Percentiles rank a stretch among this genome's conserved stretches.
These are phyloP conservation scores for Plasmopara viticola DNA, from an alignment of 352 stramenopile genomes.

Conservation along the genomic window DNA sequence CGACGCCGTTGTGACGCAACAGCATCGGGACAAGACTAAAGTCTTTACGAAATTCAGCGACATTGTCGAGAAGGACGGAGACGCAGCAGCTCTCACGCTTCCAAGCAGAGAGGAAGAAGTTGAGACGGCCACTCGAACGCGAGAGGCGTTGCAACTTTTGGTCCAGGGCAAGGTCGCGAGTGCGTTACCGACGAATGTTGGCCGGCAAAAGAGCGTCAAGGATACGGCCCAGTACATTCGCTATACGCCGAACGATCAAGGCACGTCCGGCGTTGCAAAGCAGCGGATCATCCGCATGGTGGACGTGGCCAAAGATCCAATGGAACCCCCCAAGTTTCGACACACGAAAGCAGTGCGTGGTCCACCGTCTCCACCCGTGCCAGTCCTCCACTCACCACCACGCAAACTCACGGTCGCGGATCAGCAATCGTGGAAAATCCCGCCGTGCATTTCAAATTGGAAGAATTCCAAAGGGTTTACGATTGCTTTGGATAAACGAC, in stretches of 20 bases:
- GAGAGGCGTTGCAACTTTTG: conserved; percentile 85
- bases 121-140: conserved; percentile 61
- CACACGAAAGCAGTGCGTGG: conserved; percentile 95
- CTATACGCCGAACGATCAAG: conserved; percentile 81
- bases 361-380: conserved; percentile 87
- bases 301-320: conserved; percentile 96
- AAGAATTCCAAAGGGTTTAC: conserved; percentile 99
- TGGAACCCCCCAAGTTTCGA: conserved; percentile 99
- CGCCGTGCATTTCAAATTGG: conserved; percentile 99
- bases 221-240: conserved; percentile 79
- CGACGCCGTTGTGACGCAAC: conserved; percentile 96
- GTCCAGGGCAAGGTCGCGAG: conserved; percentile 90
- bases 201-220: conserved; percentile 88
- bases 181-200: conserved; percentile 58
- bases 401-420: conserved; percentile 90
- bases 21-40: conserved; percentile 91
- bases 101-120: conserved; percentile 59
- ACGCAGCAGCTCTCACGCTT: conserved; percentile 42
- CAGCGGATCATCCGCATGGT: conserved; percentile 99
- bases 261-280: conserved; percentile 19
- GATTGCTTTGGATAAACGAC: conserved; percentile 98
- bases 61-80: conserved; percentile 87
- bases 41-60: conserved; percentile 93
- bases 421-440: conserved; percentile 98
- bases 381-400: conserved; percentile 88